Base-by-base conservation (phyloP, 2,329 filamentous ascomycete genomes). In the Meredithiella fracta region DNA sequence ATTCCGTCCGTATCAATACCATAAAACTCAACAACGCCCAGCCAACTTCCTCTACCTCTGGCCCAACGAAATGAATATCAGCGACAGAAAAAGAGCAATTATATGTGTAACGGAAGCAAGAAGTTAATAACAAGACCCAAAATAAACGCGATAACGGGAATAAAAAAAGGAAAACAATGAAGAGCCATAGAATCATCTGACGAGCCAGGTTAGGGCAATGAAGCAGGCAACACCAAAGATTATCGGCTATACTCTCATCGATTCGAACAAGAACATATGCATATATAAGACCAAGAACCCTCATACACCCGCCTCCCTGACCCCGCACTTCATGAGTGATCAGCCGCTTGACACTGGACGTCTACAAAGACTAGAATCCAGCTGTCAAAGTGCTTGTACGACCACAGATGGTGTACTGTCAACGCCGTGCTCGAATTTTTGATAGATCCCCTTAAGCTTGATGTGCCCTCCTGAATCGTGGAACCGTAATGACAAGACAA, bases 141-240 rank as follows among this genome's bases (percentile, higher is more conserved):
- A 34, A 34, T 20, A 22, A 17, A 37, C 15, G n/a, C 3, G 4
- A 52, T 34, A 11, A 17, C 57, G 55, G 54, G 51, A 38, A 38
- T 40, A 54, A 53, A 57, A 60, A 56, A 52, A 58, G 55, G 58
- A 53, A 25, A 53, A 54, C 52, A 52, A 51, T 51, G 31, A 23
- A 53, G 47, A 47, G 37, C 31, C 17, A 34, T 34, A 53, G 26
- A 29, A 54, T 47, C 55, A 57, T 34, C 29, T 11, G 29, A 11
- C 29, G 29, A 11, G 5, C 29, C 29, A 34, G 11, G 29, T 34
- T 34, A 5, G 5, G 29, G 29, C 5, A 11, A 5, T 34, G 5
- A 34, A 34, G 29, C 49, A 15, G 34, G 34, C n/a, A n/a, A n/a
- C n/a, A n/a, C 38, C 17, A 5, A 42, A 34, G 29, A 34, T 5